phyloP scores from a whole-genome alignment of 2,329 filamentous ascomycete genomes.

The Byssoonygena ceratinophila region DNA sequence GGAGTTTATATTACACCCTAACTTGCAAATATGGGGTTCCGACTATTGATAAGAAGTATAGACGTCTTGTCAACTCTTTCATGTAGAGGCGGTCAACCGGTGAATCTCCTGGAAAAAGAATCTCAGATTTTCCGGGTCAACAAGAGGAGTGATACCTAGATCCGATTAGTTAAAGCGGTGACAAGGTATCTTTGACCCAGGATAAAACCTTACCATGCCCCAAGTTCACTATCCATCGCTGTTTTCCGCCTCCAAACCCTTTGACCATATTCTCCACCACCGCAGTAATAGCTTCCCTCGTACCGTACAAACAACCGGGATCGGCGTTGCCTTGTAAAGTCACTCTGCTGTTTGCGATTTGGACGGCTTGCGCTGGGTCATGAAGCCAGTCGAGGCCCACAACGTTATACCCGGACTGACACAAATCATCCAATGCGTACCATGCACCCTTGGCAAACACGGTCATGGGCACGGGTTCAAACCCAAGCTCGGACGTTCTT shows the following conservation, averaged over 20 bases:
- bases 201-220: slow-evolving; percentile 66
- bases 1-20: background rate
- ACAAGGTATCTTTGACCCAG: slow-evolving; percentile 4
- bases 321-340: slow-evolving; percentile 93
- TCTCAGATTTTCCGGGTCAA: slow-evolving; percentile 83
- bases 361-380: slow-evolving; percentile 72
- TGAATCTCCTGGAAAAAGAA: slow-evolving; percentile 94
- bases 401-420: slow-evolving; percentile 81
- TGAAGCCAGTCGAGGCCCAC: slow-evolving; percentile 93
- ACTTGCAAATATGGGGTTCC: background rate
- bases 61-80: too few species aligned
- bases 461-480: slow-evolving; percentile 85
- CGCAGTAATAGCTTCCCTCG: slow-evolving; percentile 65
- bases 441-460: slow-evolving; percentile 97
- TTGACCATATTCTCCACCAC: slow-evolving; percentile 77
- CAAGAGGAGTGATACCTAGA: slow-evolving; percentile 80
- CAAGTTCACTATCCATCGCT: slow-evolving; percentile 94
- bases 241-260: slow-evolving; percentile 71
- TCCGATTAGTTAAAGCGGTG: slow-evolving; percentile 18
- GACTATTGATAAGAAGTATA: too few species aligned
- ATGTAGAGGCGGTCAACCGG: slow-evolving; percentile 35
- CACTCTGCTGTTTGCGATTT: slow-evolving; percentile 64
- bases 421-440: slow-evolving; percentile 82
- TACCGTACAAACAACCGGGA: slow-evolving; percentile 83
- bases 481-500: slow-evolving; percentile 59